These are phyloP conservation scores for Mrakia gelida DNA, from an alignment of 768 basidiomycete genomes.

Conservation along the genomic window DNA sequence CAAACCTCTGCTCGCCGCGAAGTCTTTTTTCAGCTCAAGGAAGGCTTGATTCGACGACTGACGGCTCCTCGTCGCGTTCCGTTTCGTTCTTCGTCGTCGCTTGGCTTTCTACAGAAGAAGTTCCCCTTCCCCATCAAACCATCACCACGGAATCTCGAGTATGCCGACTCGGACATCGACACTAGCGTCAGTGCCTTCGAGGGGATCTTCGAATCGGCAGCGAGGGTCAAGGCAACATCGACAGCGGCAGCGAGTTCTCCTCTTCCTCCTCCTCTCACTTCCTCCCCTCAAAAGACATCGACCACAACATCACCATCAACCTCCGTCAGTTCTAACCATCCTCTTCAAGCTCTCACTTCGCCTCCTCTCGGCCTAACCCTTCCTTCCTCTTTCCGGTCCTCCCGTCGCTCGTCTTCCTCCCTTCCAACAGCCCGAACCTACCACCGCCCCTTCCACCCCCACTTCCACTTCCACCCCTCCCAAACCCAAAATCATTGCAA, in stretches of 20 bases:
- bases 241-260: not conserved
- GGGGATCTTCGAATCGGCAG: not conserved
- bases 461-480: too few relatives aligned
- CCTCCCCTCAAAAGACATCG: too few relatives aligned
- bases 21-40: not conserved
- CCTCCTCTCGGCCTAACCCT: not conserved
- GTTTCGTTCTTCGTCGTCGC: not conserved
- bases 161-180: not conserved
- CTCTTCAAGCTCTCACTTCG: not conserved
- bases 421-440: too few relatives aligned
- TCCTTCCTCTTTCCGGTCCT: not conserved
- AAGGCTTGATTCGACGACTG: not conserved
- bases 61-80: not conserved
- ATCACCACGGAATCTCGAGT: not conserved
- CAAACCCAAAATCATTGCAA: too few relatives aligned
- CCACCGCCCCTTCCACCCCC: too few relatives aligned
- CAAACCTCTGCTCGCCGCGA: not conserved
- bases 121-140: not conserved
- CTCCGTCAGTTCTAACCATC: not conserved
- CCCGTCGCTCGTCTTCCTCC: too few relatives aligned
- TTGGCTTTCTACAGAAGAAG: not conserved
- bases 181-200: not conserved
- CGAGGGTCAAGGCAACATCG: not conserved
- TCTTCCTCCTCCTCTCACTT: not conserved
- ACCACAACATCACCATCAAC: not conserved